phyloP scores from a whole-genome alignment of 2,329 filamentous ascomycete genomes.

The Trichoderma gracile region DNA sequence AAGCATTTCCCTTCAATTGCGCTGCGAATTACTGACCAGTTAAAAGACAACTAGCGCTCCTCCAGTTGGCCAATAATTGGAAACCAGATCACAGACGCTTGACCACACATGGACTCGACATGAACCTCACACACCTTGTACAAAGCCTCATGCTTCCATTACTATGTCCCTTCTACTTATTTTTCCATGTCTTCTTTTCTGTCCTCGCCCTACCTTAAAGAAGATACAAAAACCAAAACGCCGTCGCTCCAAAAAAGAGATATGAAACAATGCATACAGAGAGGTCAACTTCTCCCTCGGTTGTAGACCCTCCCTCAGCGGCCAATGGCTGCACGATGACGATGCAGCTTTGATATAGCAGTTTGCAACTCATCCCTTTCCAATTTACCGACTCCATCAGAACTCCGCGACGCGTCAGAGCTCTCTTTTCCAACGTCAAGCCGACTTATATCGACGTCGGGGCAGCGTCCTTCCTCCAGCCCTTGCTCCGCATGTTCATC shows the following conservation, averaged over 20 bases:
- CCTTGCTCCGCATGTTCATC: constrained; percentile 79
- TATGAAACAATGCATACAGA: constrained; percentile 1
- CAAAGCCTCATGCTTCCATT: not conserved
- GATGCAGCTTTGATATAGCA: constrained; percentile 26
- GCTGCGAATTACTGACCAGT: no score
- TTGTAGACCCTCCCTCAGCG: constrained; percentile 16
- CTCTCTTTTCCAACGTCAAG: not conserved
- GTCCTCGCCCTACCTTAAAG: no score
- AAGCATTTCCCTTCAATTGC: no score
- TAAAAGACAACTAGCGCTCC: no score
- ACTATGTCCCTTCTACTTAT: not conserved
- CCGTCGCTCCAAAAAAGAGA: constrained; percentile 34
- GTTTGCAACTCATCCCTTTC: not conserved
- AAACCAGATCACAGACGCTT: no score
- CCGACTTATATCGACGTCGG: constrained; percentile 50
- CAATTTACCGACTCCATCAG: not conserved
- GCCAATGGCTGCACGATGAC: not conserved
- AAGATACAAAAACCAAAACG: constrained; percentile 33
- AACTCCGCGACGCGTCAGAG: not conserved
- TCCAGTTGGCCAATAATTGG: no score
- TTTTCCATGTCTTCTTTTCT: not conserved
- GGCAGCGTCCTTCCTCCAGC: constrained; percentile 74
- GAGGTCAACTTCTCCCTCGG: not conserved
- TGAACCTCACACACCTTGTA: not conserved
- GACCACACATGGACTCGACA: not conserved